Evolutionary conservation across 257 asterid species (phyloP), one percentile per base, ranked within the genome.

Genomic region (Avicennia marina): DNA sequence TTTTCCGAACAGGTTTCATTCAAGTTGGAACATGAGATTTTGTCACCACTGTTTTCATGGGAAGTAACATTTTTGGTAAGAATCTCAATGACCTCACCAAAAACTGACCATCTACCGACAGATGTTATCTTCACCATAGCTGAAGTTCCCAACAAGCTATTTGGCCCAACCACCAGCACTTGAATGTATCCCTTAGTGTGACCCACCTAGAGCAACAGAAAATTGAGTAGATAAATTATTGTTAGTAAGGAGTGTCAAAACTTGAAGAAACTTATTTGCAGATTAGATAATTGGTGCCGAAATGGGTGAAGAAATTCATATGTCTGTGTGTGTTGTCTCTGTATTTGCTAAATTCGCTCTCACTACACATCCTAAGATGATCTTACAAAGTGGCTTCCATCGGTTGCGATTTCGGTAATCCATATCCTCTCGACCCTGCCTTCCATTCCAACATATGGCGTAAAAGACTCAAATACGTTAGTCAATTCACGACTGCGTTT

Each of bases 101-200:
- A 86, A 66, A 91, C 95, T 11, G 98, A 88, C 97, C 97, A 91
- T 71, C 98, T 83, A 33, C 95, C 95, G 11, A 80, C 76, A 13
- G 97, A 86, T 32, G 83, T 83, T 76, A 91, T 86, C 64, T 80
- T 88, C 66, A 71, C 95, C 62, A 72, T 70, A 36, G 94, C 91
- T 17, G 97, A 91, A 61, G 82, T 62, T 24, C 98, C 98, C 72
- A 81, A 55, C 91, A 91, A 60, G 89, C 85, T 88, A 61, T 75
- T 84, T 29, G 89, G 73, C 32, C 97, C 98, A 58, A 64, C 70
- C 53, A 91, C 95, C 36, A 91, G 87, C 34, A 91, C 97, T 70
- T 91, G 98, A 60, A 91, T 75, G 67, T 91, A 91, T 63, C 95
- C 97, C 75, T 91, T 91, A 0, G 98, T 91, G 84, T 91, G 98